Conservation (phyloP, 1,284 basidiomycete genomes). For the Tilletia setariae region DNA sequence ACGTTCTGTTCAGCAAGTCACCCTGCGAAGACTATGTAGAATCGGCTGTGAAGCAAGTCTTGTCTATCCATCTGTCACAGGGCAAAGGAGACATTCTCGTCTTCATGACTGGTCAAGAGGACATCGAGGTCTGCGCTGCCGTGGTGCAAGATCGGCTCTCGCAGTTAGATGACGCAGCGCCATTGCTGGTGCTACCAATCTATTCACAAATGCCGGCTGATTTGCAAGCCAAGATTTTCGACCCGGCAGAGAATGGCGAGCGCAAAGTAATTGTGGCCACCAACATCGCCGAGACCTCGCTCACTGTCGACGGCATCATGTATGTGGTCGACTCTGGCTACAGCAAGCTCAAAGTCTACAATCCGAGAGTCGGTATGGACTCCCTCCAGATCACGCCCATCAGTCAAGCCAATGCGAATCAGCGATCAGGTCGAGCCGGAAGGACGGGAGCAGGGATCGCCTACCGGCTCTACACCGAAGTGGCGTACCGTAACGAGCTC, state of each 20-base stretch:
- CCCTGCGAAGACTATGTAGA: constrained; percentile 99
- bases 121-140: constrained; percentile 68
- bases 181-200: constrained; percentile 85
- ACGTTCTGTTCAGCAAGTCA: constrained; percentile 89
- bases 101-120: constrained; percentile 99
- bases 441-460: constrained; percentile 82
- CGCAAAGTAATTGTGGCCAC: constrained; percentile 97
- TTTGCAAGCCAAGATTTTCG: constrained; percentile 95
- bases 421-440: constrained; percentile 91
- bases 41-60: constrained; percentile 91
- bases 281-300: constrained; percentile 96
- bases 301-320: constrained; percentile 91
- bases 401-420: constrained; percentile 87
- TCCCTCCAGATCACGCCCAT: constrained; percentile 97
- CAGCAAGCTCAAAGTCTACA: constrained; percentile 97
- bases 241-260: constrained; percentile 86
- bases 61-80: constrained; percentile 89
- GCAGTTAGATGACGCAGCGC: constrained; percentile 83
- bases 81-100: constrained; percentile 95
- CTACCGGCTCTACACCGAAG: constrained; percentile 94
- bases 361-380: constrained; percentile 98
- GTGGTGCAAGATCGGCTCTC: constrained; percentile 70
- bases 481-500: constrained; percentile 90
- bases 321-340: constrained; percentile 96
- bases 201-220: constrained; percentile 99